Evolutionary conservation across 768 basidiomycete genomes (phyloP), one percentile per base, ranked within the genome.

Genomic region (Lyophyllum atratum): DNA sequence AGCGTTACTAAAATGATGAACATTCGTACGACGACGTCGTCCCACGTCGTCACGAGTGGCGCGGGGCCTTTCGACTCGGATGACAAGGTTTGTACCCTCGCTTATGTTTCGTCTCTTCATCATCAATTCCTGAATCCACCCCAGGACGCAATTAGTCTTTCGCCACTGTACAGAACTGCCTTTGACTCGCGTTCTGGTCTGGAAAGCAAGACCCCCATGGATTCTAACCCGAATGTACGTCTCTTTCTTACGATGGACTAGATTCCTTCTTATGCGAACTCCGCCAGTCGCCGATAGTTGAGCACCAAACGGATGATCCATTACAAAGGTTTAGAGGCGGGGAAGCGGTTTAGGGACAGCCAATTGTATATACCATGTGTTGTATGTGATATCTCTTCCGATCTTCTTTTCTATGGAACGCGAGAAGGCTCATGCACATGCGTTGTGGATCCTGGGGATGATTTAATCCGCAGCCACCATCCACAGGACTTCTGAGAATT

Each of bases 1-100:
- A 62, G 47, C 22, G 31, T 57, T 14, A 54, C 57, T 28, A 61
- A 56, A 46, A 46, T 62, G 24, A 47, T 65, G 33, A 66, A 62
- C 37, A 45, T 65, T 31, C 56, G 53, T 3, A 62, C 61, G 8
- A 59, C 42, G 22, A 63, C 52, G 6, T 56, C 56, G 9, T 52
- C 56, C 3, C 56, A 59, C 12, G 44, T 61, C 4, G 49, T 50
- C 4, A 54, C 40, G n/a, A 51, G 47, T 44, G 49, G 21, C 8
- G 50, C 42, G 39, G 11, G 29, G 5, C 50, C 52, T 6, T 55
- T 61, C 19, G 44, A 51, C 9, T 3, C 33, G 10, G 54, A 54
- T 7, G 58, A 33, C 50, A 64, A 59, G 50, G 63, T 64, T 10
- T 54, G 45, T 2, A 21, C 25, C n/a, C n/a, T 40, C 37, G 19